Base-by-base conservation (phyloP, 2,329 filamentous ascomycete species). In the Trichoderma sp. region DNA sequence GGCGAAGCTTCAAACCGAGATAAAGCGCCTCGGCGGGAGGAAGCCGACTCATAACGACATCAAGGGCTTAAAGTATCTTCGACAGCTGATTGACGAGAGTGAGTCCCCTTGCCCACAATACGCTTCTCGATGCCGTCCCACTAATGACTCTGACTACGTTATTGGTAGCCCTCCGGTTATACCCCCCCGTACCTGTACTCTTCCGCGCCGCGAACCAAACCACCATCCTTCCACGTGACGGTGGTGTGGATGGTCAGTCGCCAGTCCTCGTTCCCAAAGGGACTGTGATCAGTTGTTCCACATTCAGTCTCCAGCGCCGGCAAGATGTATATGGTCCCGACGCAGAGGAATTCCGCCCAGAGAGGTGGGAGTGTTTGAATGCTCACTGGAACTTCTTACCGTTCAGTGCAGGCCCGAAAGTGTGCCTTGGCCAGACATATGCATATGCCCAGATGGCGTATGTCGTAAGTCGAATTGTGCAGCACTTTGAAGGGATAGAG, bases 61-160 rank as follows among this genome's bases (percentile, higher is more conserved):
- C 15, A 61, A 14, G 15, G 47, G 44, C 19, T 34, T 48, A n/a
- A 51, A 39, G n/a, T 61, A 61, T 4, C n/a, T 48, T 21, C 58
- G 45, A n/a, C 30, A 39, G n/a, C 28, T 61, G 9, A 61, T 61
- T 3, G 28, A 61, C 39, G 58, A 61, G 44, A 48, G 58, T 61
- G 15, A 39, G 58, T 55, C 7, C 9, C 0, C 28, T 10, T 24
- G 1, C 2, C 17, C 24, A 17, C 9, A 4, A 55, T 14, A 55
- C 6, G 7, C 10, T 43, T 3, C 28, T 41, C 6, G 12, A 43
- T 21, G 50, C 9, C 19, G n/a, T 19, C 1, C 30, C 24, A 14
- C 34, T 39, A n/a, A 10, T 45, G 7, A 39, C 12, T 6, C 17
- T n/a, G 7, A 10, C 7, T 14, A 19, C 3, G 2, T 2, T 1